Conservation (phyloP, 192 early-diverging fungal genomes). For the Backusella tarrabulga region DNA sequence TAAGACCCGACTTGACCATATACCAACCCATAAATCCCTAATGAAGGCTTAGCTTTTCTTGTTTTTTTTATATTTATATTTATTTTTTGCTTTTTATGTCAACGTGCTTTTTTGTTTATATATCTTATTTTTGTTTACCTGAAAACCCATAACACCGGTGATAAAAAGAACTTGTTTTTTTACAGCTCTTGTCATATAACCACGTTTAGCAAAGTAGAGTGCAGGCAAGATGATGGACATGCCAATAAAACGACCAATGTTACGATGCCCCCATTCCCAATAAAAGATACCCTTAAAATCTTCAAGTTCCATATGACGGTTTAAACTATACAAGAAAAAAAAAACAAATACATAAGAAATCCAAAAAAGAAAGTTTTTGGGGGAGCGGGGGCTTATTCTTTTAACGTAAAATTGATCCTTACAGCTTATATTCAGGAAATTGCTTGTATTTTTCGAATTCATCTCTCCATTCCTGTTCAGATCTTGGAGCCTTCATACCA, state of each 20-base stretch:
- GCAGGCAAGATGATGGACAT: conserved; percentile 83
- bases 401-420: conserved; percentile 25
- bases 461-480: conserved; percentile 81
- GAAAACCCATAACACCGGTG: conserved; percentile 66
- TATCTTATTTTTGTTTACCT: conserved; percentile 39
- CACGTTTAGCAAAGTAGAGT: conserved; percentile 78
- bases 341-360: not conserved
- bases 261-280: conserved; percentile 98
- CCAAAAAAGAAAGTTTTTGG: not conserved
- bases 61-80: not conserved
- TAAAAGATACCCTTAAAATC: conserved; percentile 98
- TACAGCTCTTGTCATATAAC: conserved; percentile 72
- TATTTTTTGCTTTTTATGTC: not conserved
- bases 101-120: not conserved
- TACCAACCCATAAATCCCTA: conserved; percentile 95
- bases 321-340: conserved; percentile 56
- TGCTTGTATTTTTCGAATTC: conserved; percentile 99
- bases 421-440: conserved; percentile 96
- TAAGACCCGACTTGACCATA: conserved; percentile 97
- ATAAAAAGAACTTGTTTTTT: conserved; percentile 60
- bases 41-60: not conserved
- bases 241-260: conserved; percentile 89
- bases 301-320: conserved; percentile 84
- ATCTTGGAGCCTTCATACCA: conserved; percentile 88
- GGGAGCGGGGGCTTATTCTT: no score